Evolutionary conservation across 2,329 filamentous ascomycete genomes (phyloP), one percentile per base, ranked within the genome.

Genomic region (Apiospora koreana): DNA sequence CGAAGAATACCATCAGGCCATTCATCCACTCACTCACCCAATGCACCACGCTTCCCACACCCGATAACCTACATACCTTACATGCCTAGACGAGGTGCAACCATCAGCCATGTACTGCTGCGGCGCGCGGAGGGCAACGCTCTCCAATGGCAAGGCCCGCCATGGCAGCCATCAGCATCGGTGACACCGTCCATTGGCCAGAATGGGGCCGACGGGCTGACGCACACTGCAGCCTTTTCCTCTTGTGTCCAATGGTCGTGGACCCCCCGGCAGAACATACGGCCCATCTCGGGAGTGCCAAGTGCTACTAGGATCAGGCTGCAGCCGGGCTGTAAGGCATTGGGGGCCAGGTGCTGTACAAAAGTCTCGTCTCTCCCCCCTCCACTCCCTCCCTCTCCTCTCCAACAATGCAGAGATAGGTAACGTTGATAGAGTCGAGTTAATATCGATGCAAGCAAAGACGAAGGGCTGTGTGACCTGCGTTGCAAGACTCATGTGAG

Each of bases 51-150:
- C n/a, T n/a, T 43, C 41, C 28, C 31, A 62, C 28, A 62, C 54
- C 54, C 54, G 54, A 62, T 62, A n/a, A 38, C 54, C 54, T n/a
- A 62, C 35, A 4, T 35, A 35, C 10, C 35, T 35, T 35, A 35
- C 10, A 28, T 58, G n/a, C n/a, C n/a, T n/a, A 62, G 54, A 62
- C 54, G 54, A 62, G 21, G 18, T n/a, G 54, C 54, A 35, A 62
- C 54, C 54, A 62, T 62, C 54, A 62, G 54, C 50, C 12, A 62
- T n/a, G 31, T 62, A 62, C 54, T n/a, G 54, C 54, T 62, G 18
- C 54, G 54, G 54, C 31, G 28, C 54, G 31, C 43, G 43, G 21
- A 46, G 43, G 18, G 4, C 43, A 43, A 3, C 35, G 31, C 21
- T 18, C 54, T 38, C 54, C 54, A 62, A 62, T 62, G 35, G 21